phyloP scores from a whole-genome alignment of 257 asterid genomes.

The Schizonepeta tenuifolia region DNA sequence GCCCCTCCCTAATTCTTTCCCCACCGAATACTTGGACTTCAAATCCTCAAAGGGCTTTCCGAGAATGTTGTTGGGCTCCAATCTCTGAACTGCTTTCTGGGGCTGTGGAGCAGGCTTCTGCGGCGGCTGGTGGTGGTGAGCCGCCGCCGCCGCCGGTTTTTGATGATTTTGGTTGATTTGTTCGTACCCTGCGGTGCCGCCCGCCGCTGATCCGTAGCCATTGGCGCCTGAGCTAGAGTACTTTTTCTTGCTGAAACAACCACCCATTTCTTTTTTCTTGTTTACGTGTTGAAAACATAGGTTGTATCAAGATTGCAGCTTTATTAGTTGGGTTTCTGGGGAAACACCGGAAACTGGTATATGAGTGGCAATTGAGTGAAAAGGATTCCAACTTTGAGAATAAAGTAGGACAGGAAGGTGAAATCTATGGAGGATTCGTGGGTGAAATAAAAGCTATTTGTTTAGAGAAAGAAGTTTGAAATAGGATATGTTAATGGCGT shows the following conservation, averaged over 20 bases:
- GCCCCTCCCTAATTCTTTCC: constrained; percentile 71
- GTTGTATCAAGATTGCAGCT: constrained; percentile 42
- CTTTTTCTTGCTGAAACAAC: constrained; percentile 57
- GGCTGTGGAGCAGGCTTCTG: constrained; percentile 37
- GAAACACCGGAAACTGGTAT: background rate
- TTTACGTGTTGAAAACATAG: background rate
- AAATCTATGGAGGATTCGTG: background rate
- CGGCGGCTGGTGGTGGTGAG: constrained; percentile 27
- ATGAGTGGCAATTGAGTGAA: background rate
- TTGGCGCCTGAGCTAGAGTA: constrained; percentile 39
- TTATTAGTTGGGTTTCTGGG: constrained; percentile 14
- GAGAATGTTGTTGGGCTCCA: constrained; percentile 56
- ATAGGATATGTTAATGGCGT: background rate
- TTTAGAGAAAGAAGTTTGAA: background rate
- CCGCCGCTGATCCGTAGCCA: constrained; percentile 44
- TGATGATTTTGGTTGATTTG: constrained; percentile 37
- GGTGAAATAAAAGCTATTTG: background rate
- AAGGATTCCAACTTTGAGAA: constrained; percentile 9
- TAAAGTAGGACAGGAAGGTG: background rate
- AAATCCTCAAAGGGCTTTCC: constrained; percentile 70
- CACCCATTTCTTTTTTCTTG: constrained; percentile 48
- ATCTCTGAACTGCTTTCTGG: constrained; percentile 39
- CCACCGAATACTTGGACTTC: constrained; percentile 51
- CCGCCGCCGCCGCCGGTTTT: constrained; percentile 27
- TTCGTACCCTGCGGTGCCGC: constrained; percentile 26